Percentiles rank a stretch among this genome's conserved stretches.
Evolutionary conservation across 208 protist species (phyloP).

Genomic region (Acanthamoeba lenticulata): DNA sequence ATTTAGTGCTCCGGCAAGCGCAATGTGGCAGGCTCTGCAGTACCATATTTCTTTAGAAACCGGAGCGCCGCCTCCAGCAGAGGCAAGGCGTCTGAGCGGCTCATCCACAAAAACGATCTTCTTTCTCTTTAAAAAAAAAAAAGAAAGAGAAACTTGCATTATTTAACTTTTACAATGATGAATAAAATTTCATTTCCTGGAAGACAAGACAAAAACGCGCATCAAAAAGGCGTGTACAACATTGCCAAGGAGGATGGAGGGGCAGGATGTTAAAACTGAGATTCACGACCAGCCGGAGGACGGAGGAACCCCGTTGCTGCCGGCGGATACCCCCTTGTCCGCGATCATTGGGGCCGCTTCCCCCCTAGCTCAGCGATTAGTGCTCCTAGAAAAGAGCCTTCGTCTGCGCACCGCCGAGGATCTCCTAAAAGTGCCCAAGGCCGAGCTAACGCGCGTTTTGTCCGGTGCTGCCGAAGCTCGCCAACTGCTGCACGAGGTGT

Average conservation of each 20-base stretch:
- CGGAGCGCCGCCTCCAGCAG: neutral
- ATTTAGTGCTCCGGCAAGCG: too few relatives aligned
- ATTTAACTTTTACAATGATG: neutral
- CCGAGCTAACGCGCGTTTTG: neutral
- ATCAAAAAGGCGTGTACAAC: neutral
- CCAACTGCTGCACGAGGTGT: slow-evolving; percentile 9
- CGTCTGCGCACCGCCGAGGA: slow-evolving; percentile 22
- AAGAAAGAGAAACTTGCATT: too few relatives aligned
- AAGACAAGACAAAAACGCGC: neutral
- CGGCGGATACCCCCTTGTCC: neutral
- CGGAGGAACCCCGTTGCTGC: neutral
- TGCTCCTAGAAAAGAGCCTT: neutral
- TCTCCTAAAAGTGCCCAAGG: neutral
- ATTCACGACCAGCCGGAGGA: neutral
- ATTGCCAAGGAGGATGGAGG: neutral
- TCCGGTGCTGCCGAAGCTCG: neutral
- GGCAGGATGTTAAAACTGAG: neutral
- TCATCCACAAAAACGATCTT: neutral
- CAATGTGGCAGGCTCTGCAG: too few relatives aligned
- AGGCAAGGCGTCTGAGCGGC: neutral
- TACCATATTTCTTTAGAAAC: neutral
- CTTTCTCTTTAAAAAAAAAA: too few relatives aligned
- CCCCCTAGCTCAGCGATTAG: neutral
- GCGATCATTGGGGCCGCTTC: neutral
- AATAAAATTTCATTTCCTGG: neutral